Base-by-base conservation (phyloP, 176 grass and related monocot genomes). In the Triticum dicoccoides region DNA sequence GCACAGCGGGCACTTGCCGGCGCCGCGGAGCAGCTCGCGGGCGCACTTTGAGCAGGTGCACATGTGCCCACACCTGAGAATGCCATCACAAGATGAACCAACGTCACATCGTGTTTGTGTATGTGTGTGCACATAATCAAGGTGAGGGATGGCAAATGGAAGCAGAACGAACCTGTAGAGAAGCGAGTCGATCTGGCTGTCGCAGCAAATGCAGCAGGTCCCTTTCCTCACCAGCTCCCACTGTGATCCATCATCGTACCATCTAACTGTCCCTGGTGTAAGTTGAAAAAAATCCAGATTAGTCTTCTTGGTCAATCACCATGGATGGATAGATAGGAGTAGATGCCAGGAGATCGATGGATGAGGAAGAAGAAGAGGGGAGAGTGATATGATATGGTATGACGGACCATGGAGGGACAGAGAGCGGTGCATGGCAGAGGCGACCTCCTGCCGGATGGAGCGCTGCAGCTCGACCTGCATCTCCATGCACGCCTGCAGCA, bases 401-500 rank as follows among this genome's bases (percentile, higher is more conserved):
- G 9, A 81, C 80, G 62, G 20, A 92, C 92, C 92, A 44, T 88
- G 32, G 14, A 78, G 11, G 78, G 83, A 34, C 34, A 56, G 10
- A 42, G 91, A 87, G 24, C 88, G 84, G 83, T 95, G 93, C 39
- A 98, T 86, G 80, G 96, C 93, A 25, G 91, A 86, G 66, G 96
- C 93, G 12, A 98, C 91, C 78, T 98, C 96, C 37, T 95, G 96
- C 61, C 87, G 87, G 78, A 98, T 89, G 68, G 93, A 88, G 2
- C 96, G 90, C 70, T 95, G 96, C 38, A 95, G 11, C 81, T 98
- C 96, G 51, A 98, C 87, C 87, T 98, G 96, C 96, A 98, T 98
- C 78, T 98, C 96, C 91, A 98, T 93, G 68, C 96, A 95, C 73
- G 93, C 87, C 59, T 90, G 91, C 4, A 95, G 77, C 93, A 94